Base-by-base conservation (phyloP, 768 basidiomycete genomes). In the Heimioporus sp. region DNA sequence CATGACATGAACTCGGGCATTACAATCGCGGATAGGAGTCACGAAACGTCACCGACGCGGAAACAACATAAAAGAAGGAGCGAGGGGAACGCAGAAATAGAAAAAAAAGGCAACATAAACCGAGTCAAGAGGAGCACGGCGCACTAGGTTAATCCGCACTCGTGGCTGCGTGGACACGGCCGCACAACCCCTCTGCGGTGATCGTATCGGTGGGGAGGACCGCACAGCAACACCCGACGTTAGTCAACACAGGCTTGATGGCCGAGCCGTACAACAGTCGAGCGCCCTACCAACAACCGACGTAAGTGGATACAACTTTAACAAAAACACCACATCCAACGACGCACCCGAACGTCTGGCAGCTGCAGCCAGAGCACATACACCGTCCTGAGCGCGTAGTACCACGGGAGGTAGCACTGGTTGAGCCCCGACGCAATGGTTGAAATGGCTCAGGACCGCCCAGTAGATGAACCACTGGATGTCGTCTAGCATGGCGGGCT, bases 401-500 rank as follows among this genome's bases (percentile, higher is more conserved):
- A 98, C 89, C 93, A 93, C 39, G 94, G 91, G 61, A 94, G 65
- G 66, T 94, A 98, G 77, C 94, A 92, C 58, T 98, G 85, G 53
- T 97, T 81, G 54, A 89, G 54, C 46, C 88, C 82, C 57, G 91
- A 77, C 47, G 90, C 91, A 61, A 96, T 80, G 64, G 77, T 89
- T 96, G 81, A 97, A 86, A 72, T 85, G 88, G 49, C 92, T 93
- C 61, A 97, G 95, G 48, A 96, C 80, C 65, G 90, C 80, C 96
- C 96, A 98, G 79, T n/a, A 99, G 3, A 94, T 96, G 65, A 98
- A 80, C 94, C 94, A n/a, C n/a, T 97, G 94, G 63, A 88, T 78
- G 72, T 96, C 90, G 60, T 96, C 92, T 60, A 86, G 79, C 53
- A 85, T 76, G 3, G 81, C n/a, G n/a, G n/a, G n/a, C n/a, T n/a